These are phyloP conservation scores for Fusarium falciforme DNA, from an alignment of 2,329 filamentous ascomycete genomes.

Conservation along the genomic window DNA sequence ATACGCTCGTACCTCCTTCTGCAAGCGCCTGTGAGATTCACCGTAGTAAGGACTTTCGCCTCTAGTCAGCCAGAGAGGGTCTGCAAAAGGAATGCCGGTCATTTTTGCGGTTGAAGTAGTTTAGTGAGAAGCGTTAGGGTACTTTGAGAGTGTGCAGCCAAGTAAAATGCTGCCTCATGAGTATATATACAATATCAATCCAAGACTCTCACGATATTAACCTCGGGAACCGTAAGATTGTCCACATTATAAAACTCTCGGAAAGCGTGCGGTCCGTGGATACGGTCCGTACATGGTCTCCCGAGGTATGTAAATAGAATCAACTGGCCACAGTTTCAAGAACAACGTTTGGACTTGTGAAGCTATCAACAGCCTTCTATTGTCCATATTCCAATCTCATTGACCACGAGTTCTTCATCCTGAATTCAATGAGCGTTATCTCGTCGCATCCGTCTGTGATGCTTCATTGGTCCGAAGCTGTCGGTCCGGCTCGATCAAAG, in stretches of 20 bases:
- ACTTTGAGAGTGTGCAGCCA: background rate
- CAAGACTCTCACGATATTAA: background rate
- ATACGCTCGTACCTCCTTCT: constrained; percentile 16
- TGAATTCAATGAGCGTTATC: background rate
- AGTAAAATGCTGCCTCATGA: background rate
- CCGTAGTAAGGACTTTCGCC: constrained; percentile 16
- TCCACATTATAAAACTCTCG: background rate
- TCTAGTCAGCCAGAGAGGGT: constrained; percentile 27
- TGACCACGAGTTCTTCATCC: too few relatives aligned
- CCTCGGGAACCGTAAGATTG: background rate
- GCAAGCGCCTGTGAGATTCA: constrained; percentile 16
- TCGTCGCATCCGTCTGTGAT: background rate
- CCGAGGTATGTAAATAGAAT: background rate
- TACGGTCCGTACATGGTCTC: background rate
- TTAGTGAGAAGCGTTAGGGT: background rate
- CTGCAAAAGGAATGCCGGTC: constrained; percentile 22
- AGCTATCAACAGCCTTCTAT: background rate
- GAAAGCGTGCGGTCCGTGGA: background rate
- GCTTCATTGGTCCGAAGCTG: background rate
- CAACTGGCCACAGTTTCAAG: background rate
- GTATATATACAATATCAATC: background rate
- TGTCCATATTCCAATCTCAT: background rate
- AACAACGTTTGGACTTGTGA: background rate
- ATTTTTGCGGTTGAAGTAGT: background rate
- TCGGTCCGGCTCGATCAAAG: background rate